phyloP scores from a whole-genome alignment of 306 rosid genomes.

The Quercus agrifolia region DNA sequence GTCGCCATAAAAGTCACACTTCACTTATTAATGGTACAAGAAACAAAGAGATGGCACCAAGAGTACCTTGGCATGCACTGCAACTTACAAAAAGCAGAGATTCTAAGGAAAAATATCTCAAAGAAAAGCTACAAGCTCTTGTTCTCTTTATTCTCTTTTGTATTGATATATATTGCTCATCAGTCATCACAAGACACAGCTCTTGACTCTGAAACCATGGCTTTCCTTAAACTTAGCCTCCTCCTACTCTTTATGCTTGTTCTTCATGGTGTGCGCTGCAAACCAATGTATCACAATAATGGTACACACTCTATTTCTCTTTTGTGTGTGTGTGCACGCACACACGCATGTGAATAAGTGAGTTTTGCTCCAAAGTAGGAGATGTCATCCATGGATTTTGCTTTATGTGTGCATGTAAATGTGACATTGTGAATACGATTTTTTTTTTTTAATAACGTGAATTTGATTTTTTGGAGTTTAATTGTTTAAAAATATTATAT shows the following conservation, averaged over 20 bases:
- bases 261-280: background rate
- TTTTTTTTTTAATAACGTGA: background rate
- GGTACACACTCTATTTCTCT: background rate
- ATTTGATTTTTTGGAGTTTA: too few species aligned
- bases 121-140: background rate
- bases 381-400: background rate
- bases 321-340: too few species aligned
- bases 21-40: background rate
- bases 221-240: slow-evolving; percentile 1
- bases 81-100: slow-evolving; percentile 8
- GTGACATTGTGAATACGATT: background rate
- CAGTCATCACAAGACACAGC: background rate
- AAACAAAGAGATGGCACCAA: background rate
- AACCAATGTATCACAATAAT: background rate
- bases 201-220: slow-evolving; percentile 1
- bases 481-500: too few species aligned
- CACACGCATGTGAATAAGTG: too few species aligned
- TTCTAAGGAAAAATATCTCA: background rate
- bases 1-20: too few species aligned
- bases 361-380: too few species aligned
- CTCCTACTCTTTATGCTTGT: background rate
- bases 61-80: background rate
- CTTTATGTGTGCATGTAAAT: background rate
- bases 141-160: background rate
- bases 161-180: background rate